Conservation (phyloP, 164 flowering plant species). For the Macadamia tetraphylla region DNA sequence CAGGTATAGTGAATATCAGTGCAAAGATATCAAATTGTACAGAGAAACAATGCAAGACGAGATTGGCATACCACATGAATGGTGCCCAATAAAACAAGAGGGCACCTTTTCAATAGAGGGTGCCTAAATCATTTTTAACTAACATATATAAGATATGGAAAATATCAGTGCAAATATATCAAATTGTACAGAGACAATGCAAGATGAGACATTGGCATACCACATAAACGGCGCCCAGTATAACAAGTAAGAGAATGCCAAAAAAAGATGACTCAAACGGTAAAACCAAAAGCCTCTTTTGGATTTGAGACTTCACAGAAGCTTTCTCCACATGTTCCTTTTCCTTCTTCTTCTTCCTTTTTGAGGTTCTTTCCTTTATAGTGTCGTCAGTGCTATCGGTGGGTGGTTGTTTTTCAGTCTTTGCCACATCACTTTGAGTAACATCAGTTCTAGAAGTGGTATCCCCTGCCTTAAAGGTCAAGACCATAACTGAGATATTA, state of each 20-base stretch:
- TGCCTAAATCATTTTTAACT: too few species aligned
- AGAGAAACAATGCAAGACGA: constrained; percentile 2
- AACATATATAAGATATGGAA: neutral
- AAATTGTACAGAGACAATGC: neutral
- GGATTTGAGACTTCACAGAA: constrained; percentile 38
- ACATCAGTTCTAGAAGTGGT: constrained; percentile 24
- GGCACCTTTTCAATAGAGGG: too few species aligned
- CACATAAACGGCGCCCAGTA: constrained; percentile 96
- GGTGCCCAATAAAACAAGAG: constrained; percentile 73
- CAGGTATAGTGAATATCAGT: too few species aligned
- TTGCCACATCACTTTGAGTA: constrained; percentile 38
- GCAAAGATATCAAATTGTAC: too few species aligned
- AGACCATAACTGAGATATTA: constrained; percentile 18
- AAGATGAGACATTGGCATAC: constrained; percentile 34
- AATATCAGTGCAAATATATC: neutral
- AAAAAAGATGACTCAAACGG: constrained; percentile 76
- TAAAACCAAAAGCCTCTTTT: constrained; percentile 73
- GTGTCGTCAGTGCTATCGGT: constrained; percentile 52
- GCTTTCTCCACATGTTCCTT: constrained; percentile 57
- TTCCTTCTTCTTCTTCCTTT: constrained; percentile 75
- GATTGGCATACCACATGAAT: constrained; percentile 81
- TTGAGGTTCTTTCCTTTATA: constrained; percentile 61
- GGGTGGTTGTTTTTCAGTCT: constrained; percentile 23
- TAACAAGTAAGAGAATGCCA: constrained; percentile 63
- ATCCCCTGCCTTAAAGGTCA: constrained; percentile 66